Evolutionary conservation across 192 early-diverging fungal genomes (phyloP).

Genomic region (Backusella luteola): DNA sequence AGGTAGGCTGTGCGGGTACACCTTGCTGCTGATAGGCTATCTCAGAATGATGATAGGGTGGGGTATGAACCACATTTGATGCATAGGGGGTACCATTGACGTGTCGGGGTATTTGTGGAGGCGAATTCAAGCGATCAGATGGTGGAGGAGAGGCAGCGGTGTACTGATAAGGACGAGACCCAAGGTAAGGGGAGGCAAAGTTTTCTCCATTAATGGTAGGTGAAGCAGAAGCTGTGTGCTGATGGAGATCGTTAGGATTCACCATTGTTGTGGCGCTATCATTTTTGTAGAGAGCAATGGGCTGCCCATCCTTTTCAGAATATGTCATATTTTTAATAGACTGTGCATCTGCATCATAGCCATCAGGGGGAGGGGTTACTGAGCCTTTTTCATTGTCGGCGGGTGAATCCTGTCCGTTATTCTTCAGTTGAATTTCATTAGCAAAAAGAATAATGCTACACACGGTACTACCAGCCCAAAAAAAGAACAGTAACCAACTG

Average conservation of each 20-base stretch:
- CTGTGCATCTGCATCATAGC: background rate
- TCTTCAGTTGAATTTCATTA: background rate
- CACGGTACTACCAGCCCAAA: background rate
- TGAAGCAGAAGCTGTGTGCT: background rate
- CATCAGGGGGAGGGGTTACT: background rate
- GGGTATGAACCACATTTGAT: background rate
- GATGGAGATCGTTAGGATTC: background rate
- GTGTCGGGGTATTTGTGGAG: background rate
- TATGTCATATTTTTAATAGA: slow-evolving; percentile 1
- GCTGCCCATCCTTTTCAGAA: background rate
- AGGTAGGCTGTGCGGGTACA: background rate
- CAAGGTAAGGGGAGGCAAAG: background rate
- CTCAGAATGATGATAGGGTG: background rate
- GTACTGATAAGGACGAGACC: background rate
- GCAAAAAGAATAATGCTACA: background rate
- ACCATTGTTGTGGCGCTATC: background rate
- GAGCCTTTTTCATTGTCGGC: background rate
- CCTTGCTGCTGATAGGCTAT: background rate
- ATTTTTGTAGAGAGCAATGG: background rate
- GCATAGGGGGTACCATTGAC: background rate
- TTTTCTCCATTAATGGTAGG: background rate
- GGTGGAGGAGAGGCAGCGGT: background rate
- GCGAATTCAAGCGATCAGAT: background rate
- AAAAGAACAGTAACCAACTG: slow-evolving; percentile 10
- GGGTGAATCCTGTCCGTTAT: background rate